phyloP scores from a whole-genome alignment of 1,139 yeast genomes.

The Zygosaccharomyces pseudobailii region DNA sequence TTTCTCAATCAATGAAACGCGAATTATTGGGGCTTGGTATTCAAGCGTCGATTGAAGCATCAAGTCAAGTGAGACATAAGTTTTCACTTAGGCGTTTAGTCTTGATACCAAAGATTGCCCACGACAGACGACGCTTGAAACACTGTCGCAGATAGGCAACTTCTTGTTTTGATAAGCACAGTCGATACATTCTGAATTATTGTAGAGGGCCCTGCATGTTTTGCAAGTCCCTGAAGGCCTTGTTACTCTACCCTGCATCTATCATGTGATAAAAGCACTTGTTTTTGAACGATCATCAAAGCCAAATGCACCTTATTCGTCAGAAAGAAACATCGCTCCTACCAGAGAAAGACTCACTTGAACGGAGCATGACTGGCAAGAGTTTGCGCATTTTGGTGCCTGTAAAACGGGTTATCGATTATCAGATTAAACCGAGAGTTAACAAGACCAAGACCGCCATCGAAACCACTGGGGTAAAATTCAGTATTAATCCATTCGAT shows the following conservation, averaged over 20 bases:
- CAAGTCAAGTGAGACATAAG: not conserved
- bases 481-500: slow-evolving; percentile 93
- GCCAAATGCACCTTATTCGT: not conserved
- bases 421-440: slow-evolving; percentile 88
- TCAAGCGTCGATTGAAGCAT: not conserved
- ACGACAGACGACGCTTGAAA: no score
- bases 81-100: no score
- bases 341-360: not conserved
- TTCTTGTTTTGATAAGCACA: no score
- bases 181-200: no score
- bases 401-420: slow-evolving; percentile 90
- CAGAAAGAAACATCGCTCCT: not conserved
- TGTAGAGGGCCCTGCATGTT: no score
- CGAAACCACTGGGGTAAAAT: slow-evolving; percentile 87
- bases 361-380: slow-evolving; percentile 10
- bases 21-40: not conserved
- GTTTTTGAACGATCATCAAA: not conserved
- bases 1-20: not conserved
- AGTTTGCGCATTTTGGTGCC: slow-evolving; percentile 80
- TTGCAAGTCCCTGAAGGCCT: not conserved
- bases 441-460: slow-evolving; percentile 82
- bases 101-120: no score
- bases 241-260: not conserved
- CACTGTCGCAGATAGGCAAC: no score
- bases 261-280: not conserved